A percentile compares a stretch with the other conserved stretches of the same genome.
phyloP scores from a whole-genome alignment of 1,284 basidiomycete species.

The Athelia psychrophila region DNA sequence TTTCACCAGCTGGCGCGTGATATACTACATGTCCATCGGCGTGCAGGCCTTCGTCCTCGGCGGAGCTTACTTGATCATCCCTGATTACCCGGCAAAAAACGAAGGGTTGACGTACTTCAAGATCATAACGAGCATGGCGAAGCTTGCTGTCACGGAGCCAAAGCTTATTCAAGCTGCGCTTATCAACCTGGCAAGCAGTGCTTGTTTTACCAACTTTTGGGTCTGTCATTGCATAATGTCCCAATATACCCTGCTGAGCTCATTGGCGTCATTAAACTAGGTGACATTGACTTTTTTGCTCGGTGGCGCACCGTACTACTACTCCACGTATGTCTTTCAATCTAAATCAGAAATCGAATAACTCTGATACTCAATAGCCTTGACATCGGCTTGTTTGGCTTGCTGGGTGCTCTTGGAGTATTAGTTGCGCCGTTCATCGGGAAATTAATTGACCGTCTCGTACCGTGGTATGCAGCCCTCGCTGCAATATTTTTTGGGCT shows the following conservation, averaged over 20 bases:
- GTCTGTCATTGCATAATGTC: conserved; percentile 9
- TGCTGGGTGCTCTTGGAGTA: conserved; percentile 48
- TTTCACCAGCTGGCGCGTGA: conserved; percentile 42
- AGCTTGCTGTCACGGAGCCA: conserved; percentile 47
- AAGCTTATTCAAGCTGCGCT: conserved; percentile 45
- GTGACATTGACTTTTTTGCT: conserved; percentile 51
- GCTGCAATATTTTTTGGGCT: conserved; percentile 31
- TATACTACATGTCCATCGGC: conserved; percentile 45
- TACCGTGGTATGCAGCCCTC: conserved; percentile 48
- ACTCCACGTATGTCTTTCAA: conserved; percentile 30
- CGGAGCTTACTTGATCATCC: conserved; percentile 41
- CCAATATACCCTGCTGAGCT: neutral
- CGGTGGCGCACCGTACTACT: conserved; percentile 44
- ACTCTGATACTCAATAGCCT: conserved; percentile 23
- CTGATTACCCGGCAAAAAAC: conserved; percentile 50
- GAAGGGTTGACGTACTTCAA: conserved; percentile 37
- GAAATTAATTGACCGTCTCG: conserved; percentile 44
- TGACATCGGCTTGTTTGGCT: conserved; percentile 52
- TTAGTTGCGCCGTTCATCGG: conserved; percentile 47
- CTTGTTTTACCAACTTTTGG: conserved; percentile 44
- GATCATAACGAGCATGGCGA: conserved; percentile 45
- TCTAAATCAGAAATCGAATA: neutral
- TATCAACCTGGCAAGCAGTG: conserved; percentile 38
- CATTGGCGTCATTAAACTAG: neutral
- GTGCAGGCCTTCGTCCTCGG: conserved; percentile 32